Percentiles rank a stretch among this genome's conserved stretches.
These are phyloP conservation scores for Mychonastes homosphaera DNA, from an alignment of 139 green algal genomes.

Conservation along the genomic window DNA sequence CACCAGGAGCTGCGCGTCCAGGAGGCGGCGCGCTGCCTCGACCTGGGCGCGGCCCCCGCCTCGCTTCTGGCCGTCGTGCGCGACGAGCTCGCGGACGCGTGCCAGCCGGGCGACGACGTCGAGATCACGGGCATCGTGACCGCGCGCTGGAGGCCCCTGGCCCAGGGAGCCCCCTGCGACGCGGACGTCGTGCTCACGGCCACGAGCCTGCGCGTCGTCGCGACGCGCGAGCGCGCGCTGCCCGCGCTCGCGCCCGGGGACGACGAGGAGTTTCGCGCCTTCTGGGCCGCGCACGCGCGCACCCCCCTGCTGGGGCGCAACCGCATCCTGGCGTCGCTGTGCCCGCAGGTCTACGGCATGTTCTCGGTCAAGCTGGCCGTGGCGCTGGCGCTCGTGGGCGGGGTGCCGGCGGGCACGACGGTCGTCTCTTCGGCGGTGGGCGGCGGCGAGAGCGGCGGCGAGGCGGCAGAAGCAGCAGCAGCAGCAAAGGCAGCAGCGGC, in stretches of 20 bases:
- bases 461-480: no score
- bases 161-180: conserved; percentile 47
- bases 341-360: conserved; percentile 60
- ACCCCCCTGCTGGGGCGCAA: conserved; percentile 51
- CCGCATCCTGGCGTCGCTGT: conserved; percentile 60
- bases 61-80: conserved; percentile 60
- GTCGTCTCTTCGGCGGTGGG: no score
- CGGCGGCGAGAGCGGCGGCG: no score
- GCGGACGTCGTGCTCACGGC: conserved; percentile 53
- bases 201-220: conserved; percentile 17
- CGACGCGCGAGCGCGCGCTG: background rate
- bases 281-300: conserved; percentile 44
- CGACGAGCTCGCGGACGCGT: conserved; percentile 72
- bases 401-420: conserved; percentile 41
- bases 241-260: background rate
- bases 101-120: conserved; percentile 67
- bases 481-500: background rate
- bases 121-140: conserved; percentile 65
- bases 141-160: conserved; percentile 39
- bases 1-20: conserved; percentile 69
- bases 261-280: conserved; percentile 22
- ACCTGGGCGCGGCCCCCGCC: conserved; percentile 41
- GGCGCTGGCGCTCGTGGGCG: conserved; percentile 67
- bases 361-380: conserved; percentile 65
- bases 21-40: conserved; percentile 42